Evolutionary conservation across 2,329 filamentous ascomycete genomes (phyloP).

Genomic region (Furcasterigmium sp.): DNA sequence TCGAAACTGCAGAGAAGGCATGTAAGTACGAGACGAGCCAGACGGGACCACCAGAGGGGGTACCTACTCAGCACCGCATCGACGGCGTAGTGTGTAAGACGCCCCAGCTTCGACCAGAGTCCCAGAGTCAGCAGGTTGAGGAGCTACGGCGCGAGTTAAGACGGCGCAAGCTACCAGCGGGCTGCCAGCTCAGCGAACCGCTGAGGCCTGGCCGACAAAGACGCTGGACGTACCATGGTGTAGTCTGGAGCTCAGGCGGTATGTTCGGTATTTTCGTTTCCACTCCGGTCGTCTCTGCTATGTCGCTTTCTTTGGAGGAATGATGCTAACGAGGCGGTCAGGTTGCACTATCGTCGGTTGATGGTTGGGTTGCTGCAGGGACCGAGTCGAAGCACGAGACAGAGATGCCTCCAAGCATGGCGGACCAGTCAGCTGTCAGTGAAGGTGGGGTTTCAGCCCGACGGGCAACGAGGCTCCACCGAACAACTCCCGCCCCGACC

Average conservation of each 20-base stretch:
- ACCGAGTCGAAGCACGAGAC: not conserved
- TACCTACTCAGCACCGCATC: conserved; percentile 83
- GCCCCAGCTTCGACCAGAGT: conserved; percentile 77
- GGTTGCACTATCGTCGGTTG: not conserved
- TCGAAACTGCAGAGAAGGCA: conserved; percentile 61
- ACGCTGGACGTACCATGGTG: conserved; percentile 9
- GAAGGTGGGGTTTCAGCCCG: not conserved
- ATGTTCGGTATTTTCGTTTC: not conserved
- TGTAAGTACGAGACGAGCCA: conserved; percentile 2
- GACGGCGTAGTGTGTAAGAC: conserved; percentile 90
- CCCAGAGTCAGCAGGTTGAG: conserved; percentile 65
- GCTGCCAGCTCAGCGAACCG: not conserved
- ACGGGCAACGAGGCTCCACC: not conserved
- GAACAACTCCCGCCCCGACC: not conserved
- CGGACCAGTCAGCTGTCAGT: not conserved
- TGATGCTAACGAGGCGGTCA: not conserved
- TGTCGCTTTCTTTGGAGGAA: not conserved
- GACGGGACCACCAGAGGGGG: conserved; percentile 1
- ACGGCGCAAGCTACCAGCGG: conserved; percentile 12
- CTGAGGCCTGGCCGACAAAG: conserved; percentile 5
- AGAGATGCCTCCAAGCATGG: not conserved
- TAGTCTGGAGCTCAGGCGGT: not conserved
- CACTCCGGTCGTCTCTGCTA: not conserved
- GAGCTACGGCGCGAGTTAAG: conserved; percentile 45
- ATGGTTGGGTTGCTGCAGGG: not conserved